phyloP scores from a whole-genome alignment of 2,329 filamentous ascomycete genomes.

The Gaeumannomyces tritici region DNA sequence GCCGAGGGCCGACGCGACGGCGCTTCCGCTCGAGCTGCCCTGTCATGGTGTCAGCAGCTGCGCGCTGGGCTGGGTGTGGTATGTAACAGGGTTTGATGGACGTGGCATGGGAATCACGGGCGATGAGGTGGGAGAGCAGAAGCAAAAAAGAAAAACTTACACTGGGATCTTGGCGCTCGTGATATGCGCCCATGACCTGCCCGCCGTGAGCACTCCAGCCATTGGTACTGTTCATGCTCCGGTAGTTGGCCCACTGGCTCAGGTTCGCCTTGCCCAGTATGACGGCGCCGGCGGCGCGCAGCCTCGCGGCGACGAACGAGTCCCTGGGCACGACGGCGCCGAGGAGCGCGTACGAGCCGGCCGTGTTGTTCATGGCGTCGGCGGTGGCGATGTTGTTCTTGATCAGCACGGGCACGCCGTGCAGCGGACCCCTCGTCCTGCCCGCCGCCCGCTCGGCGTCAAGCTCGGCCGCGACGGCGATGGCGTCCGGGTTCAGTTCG shows the following conservation, averaged over 20 bases:
- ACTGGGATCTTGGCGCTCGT: constrained; percentile 47
- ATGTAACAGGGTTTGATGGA: too few species aligned
- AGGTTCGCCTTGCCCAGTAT: constrained; percentile 59
- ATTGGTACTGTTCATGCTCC: constrained; percentile 42
- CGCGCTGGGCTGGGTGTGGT: too few species aligned
- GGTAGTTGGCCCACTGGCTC: constrained; percentile 55
- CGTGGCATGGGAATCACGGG: too few species aligned
- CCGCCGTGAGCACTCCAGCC: constrained; percentile 57
- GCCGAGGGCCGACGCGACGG: constrained; percentile 47
- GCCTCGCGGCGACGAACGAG: constrained; percentile 47
- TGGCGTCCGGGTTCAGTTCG: constrained; percentile 27
- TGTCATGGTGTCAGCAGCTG: too few species aligned
- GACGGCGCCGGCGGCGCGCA: constrained; percentile 51
- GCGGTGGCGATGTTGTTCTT: constrained; percentile 62
- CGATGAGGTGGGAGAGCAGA: too few species aligned
- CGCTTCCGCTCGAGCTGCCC: constrained; percentile 46
- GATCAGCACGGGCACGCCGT: constrained; percentile 56
- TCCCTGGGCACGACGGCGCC: constrained; percentile 48
- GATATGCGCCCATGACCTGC: constrained; percentile 51
- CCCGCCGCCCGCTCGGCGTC: constrained; percentile 27
- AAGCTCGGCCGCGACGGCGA: constrained; percentile 21
- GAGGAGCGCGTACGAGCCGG: constrained; percentile 53
- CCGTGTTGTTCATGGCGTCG: constrained; percentile 52
- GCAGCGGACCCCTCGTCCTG: constrained; percentile 33
- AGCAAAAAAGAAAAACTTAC: constrained; percentile 19